Base-by-base conservation (phyloP, 805 yeast species). In the Metschnikowia sp. region DNA sequence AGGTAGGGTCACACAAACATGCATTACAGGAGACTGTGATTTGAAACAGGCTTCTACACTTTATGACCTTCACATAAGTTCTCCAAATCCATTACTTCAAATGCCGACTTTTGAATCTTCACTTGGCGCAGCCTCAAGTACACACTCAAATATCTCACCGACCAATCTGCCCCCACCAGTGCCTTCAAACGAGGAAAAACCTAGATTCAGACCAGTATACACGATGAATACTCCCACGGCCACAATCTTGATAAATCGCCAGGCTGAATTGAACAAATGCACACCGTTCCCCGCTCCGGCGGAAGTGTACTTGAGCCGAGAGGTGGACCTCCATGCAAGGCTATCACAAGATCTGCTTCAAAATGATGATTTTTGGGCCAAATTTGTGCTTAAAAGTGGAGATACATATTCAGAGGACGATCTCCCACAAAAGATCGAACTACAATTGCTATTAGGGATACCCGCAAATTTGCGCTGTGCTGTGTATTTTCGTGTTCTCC, bases 401-500 rank as follows among this genome's bases (percentile, higher is more conserved):
- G 26, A 22, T 22, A 22, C 26, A 22, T 22, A 22, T 22, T 1
- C 26, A 2, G 26, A 22, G 7, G 7, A 4, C 7, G 26, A 7
- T 22, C 2, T 22, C 26, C 39, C 42, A 11, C 46, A 43, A 10
- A 39, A 43, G 12, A 26, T 56, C 12, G 60, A 56, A 29, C n/a
- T 36, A 5, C 54, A 61, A 9, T 40, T 72, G 15, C 31, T 56
- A 1, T 33, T 45, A 4, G 74, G 75, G 0, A 61, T 72, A 4
- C 74, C 76, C 1, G 52, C 34, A 2, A 51, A 55, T 2, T 52
- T 65, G 39, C 56, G 75, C 36, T 56, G 64, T 4, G 46, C 61
- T n/a, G 62, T 68, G 0, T 72, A 72, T 45, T 54, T 66, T 39
- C 67, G 64, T 45, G 57, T 60, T 4, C 55, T 71, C 41, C 66